Evolutionary conservation across 352 stramenopile genomes (phyloP).

Genomic region (Pythium angustatum): DNA sequence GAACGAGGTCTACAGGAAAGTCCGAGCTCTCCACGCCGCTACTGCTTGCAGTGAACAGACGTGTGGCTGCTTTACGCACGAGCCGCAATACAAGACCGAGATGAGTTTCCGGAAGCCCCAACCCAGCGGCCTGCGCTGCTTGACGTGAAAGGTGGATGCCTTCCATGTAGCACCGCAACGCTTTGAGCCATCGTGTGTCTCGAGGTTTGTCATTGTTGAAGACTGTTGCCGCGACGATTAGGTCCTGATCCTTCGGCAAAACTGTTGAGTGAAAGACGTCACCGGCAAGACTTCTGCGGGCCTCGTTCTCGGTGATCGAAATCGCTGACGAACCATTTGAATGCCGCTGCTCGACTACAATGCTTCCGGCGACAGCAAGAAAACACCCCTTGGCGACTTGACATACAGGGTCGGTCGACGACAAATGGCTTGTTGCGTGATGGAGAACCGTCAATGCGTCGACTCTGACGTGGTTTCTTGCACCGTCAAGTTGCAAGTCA

Average conservation of each 20-base stretch:
- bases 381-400: constrained; percentile 13
- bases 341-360: constrained; percentile 8
- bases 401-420: background rate
- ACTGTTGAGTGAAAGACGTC: constrained; percentile 15
- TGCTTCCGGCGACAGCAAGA: background rate
- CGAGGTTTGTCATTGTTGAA: background rate
- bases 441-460: constrained; percentile 18
- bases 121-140: background rate
- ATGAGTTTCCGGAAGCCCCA: background rate
- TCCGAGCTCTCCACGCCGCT: background rate
- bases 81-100: constrained; percentile 13
- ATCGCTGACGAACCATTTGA: background rate
- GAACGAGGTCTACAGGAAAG: background rate
- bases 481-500: constrained; percentile 27
- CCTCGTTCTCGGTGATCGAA: constrained; percentile 4
- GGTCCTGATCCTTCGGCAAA: constrained; percentile 4
- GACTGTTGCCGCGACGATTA: background rate
- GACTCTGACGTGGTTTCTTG: background rate
- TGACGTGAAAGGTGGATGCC: background rate
- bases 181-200: constrained; percentile 1
- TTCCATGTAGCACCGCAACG: constrained; percentile 1
- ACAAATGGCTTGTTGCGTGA: constrained; percentile 14
- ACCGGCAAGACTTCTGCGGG: background rate
- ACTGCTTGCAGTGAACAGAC: constrained; percentile 3
- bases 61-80: constrained; percentile 11